These are phyloP conservation scores for Stephania japonica DNA, from an alignment of 164 flowering plant genomes.

Conservation along the genomic window DNA sequence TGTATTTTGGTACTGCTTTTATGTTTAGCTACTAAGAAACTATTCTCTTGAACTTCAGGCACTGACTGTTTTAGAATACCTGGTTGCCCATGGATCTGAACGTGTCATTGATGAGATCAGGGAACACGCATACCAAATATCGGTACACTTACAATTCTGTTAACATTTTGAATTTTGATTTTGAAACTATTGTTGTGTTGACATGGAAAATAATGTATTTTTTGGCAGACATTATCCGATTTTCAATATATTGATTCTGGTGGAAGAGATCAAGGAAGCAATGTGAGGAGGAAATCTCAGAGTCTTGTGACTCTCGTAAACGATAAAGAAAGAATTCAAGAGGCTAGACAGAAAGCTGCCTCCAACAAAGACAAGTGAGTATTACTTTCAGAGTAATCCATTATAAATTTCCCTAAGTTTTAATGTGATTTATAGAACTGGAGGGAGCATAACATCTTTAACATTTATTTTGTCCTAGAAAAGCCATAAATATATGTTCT, in stretches of 20 bases:
- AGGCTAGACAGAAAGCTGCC: conserved; percentile 86
- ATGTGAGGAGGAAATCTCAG: conserved; percentile 94
- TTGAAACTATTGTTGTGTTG: not conserved
- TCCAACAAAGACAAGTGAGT: conserved; percentile 89
- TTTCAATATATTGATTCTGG: conserved; percentile 94
- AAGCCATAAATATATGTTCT: not conserved
- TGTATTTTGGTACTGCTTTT: not conserved
- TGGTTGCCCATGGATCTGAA: conserved; percentile 94
- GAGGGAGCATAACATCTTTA: not conserved
- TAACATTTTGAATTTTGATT: not conserved
- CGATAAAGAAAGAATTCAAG: conserved; percentile 85
- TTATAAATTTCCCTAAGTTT: not conserved
- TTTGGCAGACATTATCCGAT: conserved; percentile 68
- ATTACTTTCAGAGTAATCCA: not conserved
- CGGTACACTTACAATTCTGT: conserved; percentile 35
- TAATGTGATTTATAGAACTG: not conserved
- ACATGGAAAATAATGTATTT: conserved; percentile 6
- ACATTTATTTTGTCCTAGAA: not conserved
- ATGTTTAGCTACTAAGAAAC: conserved; percentile 2
- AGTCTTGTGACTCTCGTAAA: conserved; percentile 79
- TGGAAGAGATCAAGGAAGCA: conserved; percentile 95
- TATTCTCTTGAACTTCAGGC: conserved; percentile 48
- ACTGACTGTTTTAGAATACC: conserved; percentile 82
- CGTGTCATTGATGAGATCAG: conserved; percentile 91
- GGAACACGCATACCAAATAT: conserved; percentile 94